These are phyloP conservation scores for Xylariaceae sp. DNA, from an alignment of 2,329 filamentous ascomycete species.

Conservation along the genomic window DNA sequence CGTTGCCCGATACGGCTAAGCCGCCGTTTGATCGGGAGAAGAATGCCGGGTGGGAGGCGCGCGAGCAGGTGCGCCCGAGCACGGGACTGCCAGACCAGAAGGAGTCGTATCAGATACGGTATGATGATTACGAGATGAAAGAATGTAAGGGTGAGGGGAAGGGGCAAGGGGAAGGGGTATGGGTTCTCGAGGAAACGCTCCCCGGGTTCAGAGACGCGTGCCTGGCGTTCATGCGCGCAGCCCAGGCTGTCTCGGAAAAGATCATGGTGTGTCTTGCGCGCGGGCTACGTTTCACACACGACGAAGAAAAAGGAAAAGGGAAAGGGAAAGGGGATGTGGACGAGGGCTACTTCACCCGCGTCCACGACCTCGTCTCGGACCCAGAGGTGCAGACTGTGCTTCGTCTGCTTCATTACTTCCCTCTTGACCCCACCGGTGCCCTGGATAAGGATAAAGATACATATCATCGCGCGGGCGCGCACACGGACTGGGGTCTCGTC, in stretches of 20 bases:
- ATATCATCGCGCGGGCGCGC: conserved; percentile 56
- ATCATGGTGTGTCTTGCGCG: conserved; percentile 55
- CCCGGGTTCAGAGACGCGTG: conserved; percentile 43
- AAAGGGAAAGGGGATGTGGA: too few species aligned
- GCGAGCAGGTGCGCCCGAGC: conserved; percentile 52
- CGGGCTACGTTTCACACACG: conserved; percentile 51
- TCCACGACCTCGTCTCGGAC: conserved; percentile 45
- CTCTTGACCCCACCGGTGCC: conserved; percentile 33
- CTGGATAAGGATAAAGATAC: conserved; percentile 36
- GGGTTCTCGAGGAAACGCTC: conserved; percentile 43
- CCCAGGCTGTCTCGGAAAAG: conserved; percentile 48
- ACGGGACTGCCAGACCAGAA: conserved; percentile 55
- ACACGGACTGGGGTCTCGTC: conserved; percentile 59
- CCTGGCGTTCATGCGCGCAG: conserved; percentile 48
- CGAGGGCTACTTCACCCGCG: conserved; percentile 49
- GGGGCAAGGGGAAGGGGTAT: too few species aligned
- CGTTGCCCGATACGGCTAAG: conserved; percentile 46
- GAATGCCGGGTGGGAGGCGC: conserved; percentile 58
- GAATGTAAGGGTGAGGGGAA: too few species aligned
- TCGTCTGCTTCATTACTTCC: conserved; percentile 53
- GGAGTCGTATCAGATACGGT: conserved; percentile 59
- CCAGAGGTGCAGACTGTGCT: conserved; percentile 51
- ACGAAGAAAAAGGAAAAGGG: too few species aligned
- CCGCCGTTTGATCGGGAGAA: conserved; percentile 50
- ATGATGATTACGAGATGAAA: conserved; percentile 49